These are phyloP conservation scores for Ganoderma meredithae DNA, from an alignment of 1,284 basidiomycete species.

Conservation along the genomic window DNA sequence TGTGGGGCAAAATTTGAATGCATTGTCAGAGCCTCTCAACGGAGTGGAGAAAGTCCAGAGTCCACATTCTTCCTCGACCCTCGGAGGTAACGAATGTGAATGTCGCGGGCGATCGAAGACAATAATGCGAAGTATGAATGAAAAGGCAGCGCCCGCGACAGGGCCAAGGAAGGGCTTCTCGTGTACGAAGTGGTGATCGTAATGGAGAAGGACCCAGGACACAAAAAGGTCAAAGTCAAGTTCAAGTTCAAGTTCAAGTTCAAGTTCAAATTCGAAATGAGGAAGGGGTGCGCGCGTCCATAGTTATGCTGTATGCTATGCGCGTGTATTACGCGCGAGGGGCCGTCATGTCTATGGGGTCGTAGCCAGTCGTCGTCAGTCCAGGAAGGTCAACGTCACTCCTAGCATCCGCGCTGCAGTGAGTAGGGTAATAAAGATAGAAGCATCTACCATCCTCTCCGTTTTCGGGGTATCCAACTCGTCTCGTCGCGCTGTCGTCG, in stretches of 20 bases:
- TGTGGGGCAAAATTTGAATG: too few relatives aligned
- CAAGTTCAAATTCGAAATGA: not conserved
- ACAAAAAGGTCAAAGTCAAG: not conserved
- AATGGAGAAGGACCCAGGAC: too few relatives aligned
- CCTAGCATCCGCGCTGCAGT: constrained; percentile 18
- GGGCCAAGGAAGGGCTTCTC: not conserved
- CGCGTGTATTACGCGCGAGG: not conserved
- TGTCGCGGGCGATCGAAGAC: constrained; percentile 1
- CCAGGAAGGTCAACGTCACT: constrained; percentile 4
- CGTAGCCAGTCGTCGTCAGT: constrained; percentile 22
- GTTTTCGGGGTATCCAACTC: constrained; percentile 14
- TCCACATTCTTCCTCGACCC: constrained; percentile 2
- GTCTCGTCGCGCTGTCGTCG: not conserved
- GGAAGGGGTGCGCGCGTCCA: not conserved
- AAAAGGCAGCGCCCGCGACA: not conserved
- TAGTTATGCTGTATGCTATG: constrained; percentile 1
- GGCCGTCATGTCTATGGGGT: constrained; percentile 9
- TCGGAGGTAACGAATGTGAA: not conserved
- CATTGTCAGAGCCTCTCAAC: constrained; percentile 1
- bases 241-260: not conserved
- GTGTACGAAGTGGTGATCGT: not conserved
- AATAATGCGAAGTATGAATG: not conserved
- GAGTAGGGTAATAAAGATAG: constrained; percentile 24
- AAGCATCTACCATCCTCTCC: constrained; percentile 22
- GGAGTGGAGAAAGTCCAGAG: constrained; percentile 3